Evolutionary conservation across 306 rosid species (phyloP).

Genomic region (Canavalia gladiata): DNA sequence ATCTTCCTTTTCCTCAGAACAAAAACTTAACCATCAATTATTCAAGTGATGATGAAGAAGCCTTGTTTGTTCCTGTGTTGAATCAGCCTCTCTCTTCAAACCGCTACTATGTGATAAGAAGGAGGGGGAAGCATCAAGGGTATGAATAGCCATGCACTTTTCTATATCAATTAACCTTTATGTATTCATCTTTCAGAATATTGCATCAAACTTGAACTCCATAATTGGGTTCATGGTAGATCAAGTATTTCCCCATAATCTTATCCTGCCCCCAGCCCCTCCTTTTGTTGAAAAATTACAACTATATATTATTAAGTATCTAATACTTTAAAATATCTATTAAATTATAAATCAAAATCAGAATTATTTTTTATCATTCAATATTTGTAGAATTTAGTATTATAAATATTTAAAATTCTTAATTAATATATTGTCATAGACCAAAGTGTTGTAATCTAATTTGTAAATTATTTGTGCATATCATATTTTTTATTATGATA

Average conservation of each 20-base stretch:
- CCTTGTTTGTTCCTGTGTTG: constrained; percentile 71
- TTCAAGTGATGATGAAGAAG: constrained; percentile 31
- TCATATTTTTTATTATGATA: no score
- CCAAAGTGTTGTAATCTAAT: no score
- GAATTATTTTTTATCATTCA: no score
- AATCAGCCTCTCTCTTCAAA: constrained; percentile 66
- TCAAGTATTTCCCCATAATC: not conserved
- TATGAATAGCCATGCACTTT: constrained; percentile 33
- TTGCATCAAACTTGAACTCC: not conserved
- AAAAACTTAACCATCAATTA: constrained; percentile 41
- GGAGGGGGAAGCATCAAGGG: constrained; percentile 55
- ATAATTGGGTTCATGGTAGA: not conserved
- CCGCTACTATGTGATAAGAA: constrained; percentile 62
- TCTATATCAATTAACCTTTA: not conserved
- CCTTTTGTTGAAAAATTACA: not conserved
- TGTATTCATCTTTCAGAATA: not conserved
- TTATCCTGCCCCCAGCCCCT: not conserved
- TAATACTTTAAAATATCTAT: no score
- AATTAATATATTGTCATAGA: no score
- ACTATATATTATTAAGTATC: not conserved
- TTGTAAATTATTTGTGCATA: no score
- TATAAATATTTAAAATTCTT: no score
- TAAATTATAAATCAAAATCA: no score
- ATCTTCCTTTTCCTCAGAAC: constrained; percentile 61
- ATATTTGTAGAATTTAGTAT: no score